Evolutionary conservation across 129 eudicot species (phyloP).

Genomic region (Rutidosis leptorrhynchoides): DNA sequence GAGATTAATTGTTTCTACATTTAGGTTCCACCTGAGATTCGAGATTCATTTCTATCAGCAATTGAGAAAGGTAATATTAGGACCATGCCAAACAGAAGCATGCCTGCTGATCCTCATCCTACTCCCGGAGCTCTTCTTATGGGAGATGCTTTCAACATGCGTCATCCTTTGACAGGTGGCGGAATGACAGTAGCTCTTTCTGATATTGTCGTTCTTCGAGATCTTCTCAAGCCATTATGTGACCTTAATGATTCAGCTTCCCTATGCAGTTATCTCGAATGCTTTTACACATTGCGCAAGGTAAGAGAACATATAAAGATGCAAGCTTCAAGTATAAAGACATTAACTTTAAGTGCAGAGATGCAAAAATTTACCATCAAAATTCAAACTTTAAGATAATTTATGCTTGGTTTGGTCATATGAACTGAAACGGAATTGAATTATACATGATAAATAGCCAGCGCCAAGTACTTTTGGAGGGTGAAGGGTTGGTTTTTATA

Average conservation of each 20-base stretch:
- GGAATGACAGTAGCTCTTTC: background rate
- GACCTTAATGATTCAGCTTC: background rate
- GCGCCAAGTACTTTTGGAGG: too few species aligned
- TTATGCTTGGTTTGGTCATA: too few species aligned
- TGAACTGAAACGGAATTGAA: too few species aligned
- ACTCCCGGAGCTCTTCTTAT: background rate
- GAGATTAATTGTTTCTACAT: too few species aligned
- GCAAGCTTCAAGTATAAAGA: too few species aligned
- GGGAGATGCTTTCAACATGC: background rate
- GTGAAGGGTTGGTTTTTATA: too few species aligned
- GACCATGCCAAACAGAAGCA: slow-evolving; percentile 1
- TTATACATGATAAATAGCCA: too few species aligned
- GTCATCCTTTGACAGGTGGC: background rate
- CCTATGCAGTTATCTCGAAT: background rate
- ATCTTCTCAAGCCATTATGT: background rate
- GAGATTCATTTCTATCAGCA: background rate
- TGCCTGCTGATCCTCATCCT: background rate
- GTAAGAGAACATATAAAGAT: too few species aligned
- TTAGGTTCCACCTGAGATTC: background rate
- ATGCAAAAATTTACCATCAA: too few species aligned
- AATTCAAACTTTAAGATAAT: too few species aligned
- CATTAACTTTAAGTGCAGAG: too few species aligned
- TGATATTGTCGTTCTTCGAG: background rate
- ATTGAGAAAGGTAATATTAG: background rate
- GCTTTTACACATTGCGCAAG: background rate